A percentile compares a stretch with the other conserved stretches of the same genome.
Conservation (phyloP, 371 early-diverging fungal genomes). For the Rhizopus sp. region DNA sequence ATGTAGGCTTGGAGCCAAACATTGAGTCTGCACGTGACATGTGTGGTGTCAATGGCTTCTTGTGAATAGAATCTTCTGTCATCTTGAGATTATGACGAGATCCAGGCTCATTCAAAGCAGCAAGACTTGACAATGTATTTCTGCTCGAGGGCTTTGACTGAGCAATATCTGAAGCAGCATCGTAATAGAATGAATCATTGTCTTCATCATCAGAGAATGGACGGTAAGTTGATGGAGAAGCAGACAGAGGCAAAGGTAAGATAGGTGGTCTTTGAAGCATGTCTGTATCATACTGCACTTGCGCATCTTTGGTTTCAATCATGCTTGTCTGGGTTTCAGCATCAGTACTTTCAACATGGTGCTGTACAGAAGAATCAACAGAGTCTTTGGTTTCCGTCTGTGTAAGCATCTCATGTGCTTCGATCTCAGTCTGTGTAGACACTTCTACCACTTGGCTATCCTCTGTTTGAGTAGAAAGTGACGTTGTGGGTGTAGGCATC, state of each 20-base stretch:
- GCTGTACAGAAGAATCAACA: background rate
- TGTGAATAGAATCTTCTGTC: background rate
- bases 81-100: conserved; percentile 3
- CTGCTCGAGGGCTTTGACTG: conserved; percentile 16
- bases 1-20: conserved; percentile 60
- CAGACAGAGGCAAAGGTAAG: background rate
- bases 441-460: background rate
- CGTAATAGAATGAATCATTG: conserved; percentile 13
- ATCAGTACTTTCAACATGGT: background rate
- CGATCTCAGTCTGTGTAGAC: conserved; percentile 13
- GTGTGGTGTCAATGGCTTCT: background rate
- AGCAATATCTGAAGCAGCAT: conserved; percentile 14
- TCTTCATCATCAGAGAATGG: conserved; percentile 15
- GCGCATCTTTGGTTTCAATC: conserved; percentile 13
- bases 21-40: conserved; percentile 38
- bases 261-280: background rate
- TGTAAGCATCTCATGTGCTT: conserved; percentile 2
- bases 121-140: conserved; percentile 8
- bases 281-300: conserved; percentile 14
- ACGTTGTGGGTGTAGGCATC: background rate
- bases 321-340: background rate
- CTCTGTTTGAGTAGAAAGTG: conserved; percentile 9
- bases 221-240: conserved; percentile 3
- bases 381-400: conserved; percentile 12
- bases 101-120: conserved; percentile 6